A percentile compares a stretch with the other conserved stretches of the same genome.
These are phyloP conservation scores for Heterobasidion occidentale DNA, from an alignment of 1,284 basidiomycete genomes.

Conservation along the genomic window DNA sequence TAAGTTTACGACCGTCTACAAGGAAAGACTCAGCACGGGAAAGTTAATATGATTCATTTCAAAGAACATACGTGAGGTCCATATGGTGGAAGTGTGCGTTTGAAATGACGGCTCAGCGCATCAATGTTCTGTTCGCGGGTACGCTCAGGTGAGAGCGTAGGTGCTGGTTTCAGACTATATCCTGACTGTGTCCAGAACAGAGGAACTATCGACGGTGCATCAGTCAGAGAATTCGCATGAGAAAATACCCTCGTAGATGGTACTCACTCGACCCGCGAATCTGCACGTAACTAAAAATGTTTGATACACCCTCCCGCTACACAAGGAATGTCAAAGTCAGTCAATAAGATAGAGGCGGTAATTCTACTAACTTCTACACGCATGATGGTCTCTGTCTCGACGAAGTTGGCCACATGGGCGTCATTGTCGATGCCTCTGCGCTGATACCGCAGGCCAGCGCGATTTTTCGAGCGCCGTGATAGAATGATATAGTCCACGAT, in stretches of 20 bases:
- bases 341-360: conserved; percentile 4
- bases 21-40: too few relatives aligned
- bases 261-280: conserved; percentile 79
- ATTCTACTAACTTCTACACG: conserved; percentile 54
- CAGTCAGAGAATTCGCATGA: conserved; percentile 1
- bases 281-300: conserved; percentile 85
- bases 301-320: conserved; percentile 61
- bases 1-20: conserved; percentile 77
- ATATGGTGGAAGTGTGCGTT: conserved; percentile 60
- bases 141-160: conserved; percentile 65
- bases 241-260: background rate
- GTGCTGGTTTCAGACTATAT: conserved; percentile 83
- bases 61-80: conserved; percentile 56
- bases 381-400: conserved; percentile 89
- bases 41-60: too few relatives aligned
- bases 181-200: conserved; percentile 86
- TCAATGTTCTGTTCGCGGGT: conserved; percentile 69
- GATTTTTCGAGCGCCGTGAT: conserved; percentile 84
- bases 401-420: conserved; percentile 83
- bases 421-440: conserved; percentile 88
- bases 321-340: conserved; percentile 11
- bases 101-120: conserved; percentile 71
- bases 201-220: conserved; percentile 50
- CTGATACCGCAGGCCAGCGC: conserved; percentile 94
- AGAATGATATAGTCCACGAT: conserved; percentile 63